Base-by-base conservation (phyloP, 352 stramenopile species). In the Phytophthora boehmeriae region DNA sequence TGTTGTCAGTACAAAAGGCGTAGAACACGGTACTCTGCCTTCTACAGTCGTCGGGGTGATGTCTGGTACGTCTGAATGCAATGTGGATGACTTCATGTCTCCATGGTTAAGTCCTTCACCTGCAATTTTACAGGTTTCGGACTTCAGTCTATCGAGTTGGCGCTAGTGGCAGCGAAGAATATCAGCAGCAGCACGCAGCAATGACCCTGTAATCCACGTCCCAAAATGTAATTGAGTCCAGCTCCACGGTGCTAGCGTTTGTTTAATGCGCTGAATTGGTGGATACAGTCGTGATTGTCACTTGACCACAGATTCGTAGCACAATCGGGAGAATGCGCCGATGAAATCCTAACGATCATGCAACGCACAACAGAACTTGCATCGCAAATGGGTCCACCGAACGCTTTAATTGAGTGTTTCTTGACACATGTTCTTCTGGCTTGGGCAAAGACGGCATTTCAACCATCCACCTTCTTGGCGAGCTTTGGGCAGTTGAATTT, bases 21-120 rank as follows among this genome's bases (percentile, higher is more conserved):
- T 77, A 2, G 63, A 80, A 32, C 61, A 80, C 20, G 76, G 68
- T 9, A 30, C 44, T 14, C 23, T 81, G 4, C 73, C 76, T 20
- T 22, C 59, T 28, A 73, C 46, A 20, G 67, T 83, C 17, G 57
- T 68, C 5, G 68, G 73, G 22, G 64, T 85, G 27, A 45, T 85
- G 22, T 67, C 66, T 23, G 75, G 75, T 82, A 19, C 17, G 59
- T 36, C 16, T 13, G n/a, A 25, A 13, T 27, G 28, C 42, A 11
- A 20, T 30, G 32, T 1, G n/a, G n/a, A n/a, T n/a, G n/a, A n/a
- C n/a, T n/a, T n/a, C n/a, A n/a, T n/a, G n/a, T n/a, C n/a, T n/a
- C n/a, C n/a, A n/a, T n/a, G n/a, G n/a, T n/a, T 27, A 36, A 56
- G 19, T 56, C 19, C 30, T 54, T 14, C 44, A 16, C 5, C 16